Evolutionary conservation across 2,329 filamentous ascomycete species (phyloP).

Genomic region (Ceratocystis papillata): DNA sequence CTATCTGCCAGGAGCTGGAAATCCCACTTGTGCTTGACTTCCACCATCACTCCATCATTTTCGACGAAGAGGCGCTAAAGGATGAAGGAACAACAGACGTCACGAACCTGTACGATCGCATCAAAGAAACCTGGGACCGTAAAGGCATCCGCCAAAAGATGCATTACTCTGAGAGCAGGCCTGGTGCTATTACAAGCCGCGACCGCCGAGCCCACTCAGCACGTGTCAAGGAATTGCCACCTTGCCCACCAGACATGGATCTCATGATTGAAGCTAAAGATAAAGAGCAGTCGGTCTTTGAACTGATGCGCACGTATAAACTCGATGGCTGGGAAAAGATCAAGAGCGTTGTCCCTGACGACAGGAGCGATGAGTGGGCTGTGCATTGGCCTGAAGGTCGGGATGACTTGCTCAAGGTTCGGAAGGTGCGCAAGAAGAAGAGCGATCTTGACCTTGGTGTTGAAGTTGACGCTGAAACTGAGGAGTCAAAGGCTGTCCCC

Average conservation of each 20-base stretch:
- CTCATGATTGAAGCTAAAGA: constrained; percentile 99
- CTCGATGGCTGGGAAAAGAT: constrained; percentile 68
- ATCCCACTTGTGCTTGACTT: constrained; percentile 88
- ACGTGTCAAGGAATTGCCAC: constrained; percentile 67
- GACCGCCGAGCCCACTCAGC: constrained; percentile 78
- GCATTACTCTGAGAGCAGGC: constrained; percentile 81
- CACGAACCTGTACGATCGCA: constrained; percentile 59
- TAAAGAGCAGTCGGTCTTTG: constrained; percentile 93
- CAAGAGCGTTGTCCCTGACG: constrained; percentile 64
- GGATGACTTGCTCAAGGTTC: constrained; percentile 80
- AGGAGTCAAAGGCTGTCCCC: not conserved
- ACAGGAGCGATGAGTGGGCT: constrained; percentile 21
- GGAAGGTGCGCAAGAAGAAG: constrained; percentile 54
- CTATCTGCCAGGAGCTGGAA: constrained; percentile 84
- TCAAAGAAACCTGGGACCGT: constrained; percentile 69
- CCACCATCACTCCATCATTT: constrained; percentile 92
- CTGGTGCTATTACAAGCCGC: constrained; percentile 38
- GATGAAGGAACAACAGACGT: constrained; percentile 82
- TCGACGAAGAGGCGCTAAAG: constrained; percentile 66
- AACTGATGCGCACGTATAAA: constrained; percentile 80
- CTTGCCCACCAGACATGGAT: constrained; percentile 74
- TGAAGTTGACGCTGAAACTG: not conserved
- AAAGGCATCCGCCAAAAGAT: constrained; percentile 89
- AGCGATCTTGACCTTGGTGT: constrained; percentile 27
- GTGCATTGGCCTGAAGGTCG: constrained; percentile 65